phyloP scores from a whole-genome alignment of 805 yeast species.

The Barnettozyma wickerhamii region DNA sequence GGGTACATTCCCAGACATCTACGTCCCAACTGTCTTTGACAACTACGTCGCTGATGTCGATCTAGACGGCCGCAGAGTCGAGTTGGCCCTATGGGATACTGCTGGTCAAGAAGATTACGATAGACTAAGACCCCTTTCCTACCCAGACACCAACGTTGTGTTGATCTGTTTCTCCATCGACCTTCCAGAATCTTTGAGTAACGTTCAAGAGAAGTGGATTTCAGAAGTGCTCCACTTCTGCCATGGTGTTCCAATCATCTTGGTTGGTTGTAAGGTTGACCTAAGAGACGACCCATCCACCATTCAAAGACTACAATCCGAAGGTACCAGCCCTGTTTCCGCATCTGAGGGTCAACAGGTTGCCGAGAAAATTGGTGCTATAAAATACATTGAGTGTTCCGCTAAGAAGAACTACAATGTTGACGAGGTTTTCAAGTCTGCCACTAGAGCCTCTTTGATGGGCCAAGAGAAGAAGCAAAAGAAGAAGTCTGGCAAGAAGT shows the following conservation, averaged over 20 bases:
- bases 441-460: conserved; percentile 84
- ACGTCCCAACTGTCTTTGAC: conserved; percentile 95
- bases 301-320: conserved; percentile 66
- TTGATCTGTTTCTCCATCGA: conserved; percentile 89
- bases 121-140: conserved; percentile 84
- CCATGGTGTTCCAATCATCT: conserved; percentile 87
- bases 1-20: conserved; percentile 90
- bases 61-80: conserved; percentile 87
- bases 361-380: conserved; percentile 86
- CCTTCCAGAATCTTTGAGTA: conserved; percentile 87
- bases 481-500: conserved; percentile 51
- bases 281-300: conserved; percentile 79
- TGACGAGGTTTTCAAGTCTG: conserved; percentile 87
- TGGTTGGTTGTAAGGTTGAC: conserved; percentile 91
- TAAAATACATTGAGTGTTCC: conserved; percentile 85
- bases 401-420: conserved; percentile 91
- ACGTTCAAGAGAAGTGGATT: conserved; percentile 95
- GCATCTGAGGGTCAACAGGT: conserved; percentile 80
- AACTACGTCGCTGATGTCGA: conserved; percentile 97
- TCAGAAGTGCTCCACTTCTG: conserved; percentile 92
- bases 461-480: conserved; percentile 37
- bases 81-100: conserved; percentile 95
- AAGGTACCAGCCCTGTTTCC: conserved; percentile 77
- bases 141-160: conserved; percentile 90
- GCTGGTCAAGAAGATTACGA: conserved; percentile 99